Percentiles rank a stretch among this genome's conserved stretches.
Conservation (phyloP, 179 eudicot species). For the Carnegiea gigantea region DNA sequence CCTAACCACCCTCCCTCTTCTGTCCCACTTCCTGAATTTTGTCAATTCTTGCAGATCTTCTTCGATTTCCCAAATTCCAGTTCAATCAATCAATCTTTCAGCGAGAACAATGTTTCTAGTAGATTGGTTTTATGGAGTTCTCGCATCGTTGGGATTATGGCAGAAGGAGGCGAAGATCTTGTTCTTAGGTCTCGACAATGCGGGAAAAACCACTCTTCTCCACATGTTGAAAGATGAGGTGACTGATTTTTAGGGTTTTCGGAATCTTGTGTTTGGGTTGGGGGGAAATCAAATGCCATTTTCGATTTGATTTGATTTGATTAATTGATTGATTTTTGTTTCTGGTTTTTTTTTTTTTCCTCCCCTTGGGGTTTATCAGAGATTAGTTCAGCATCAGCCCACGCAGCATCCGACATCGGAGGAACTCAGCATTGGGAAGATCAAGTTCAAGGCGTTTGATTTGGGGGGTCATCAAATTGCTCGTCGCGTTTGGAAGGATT, state of each 20-base stretch:
- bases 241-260: neutral
- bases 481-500: constrained; percentile 50
- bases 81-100: neutral
- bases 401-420: constrained; percentile 48
- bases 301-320: neutral
- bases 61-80: neutral
- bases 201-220: constrained; percentile 75
- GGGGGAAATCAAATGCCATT: neutral
- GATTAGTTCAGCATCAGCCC: constrained; percentile 46
- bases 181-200: constrained; percentile 74
- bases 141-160: constrained; percentile 68
- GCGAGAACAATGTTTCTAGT: constrained; percentile 48
- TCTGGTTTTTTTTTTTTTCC: constrained; percentile 11
- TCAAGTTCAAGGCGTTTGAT: constrained; percentile 49
- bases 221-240: constrained; percentile 84
- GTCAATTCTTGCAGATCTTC: constrained; percentile 10
- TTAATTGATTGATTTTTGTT: constrained; percentile 9
- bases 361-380: constrained; percentile 22
- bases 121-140: constrained; percentile 74
- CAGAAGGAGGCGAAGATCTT: constrained; percentile 80
- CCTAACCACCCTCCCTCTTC: neutral
- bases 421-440: constrained; percentile 42
- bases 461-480: constrained; percentile 50
- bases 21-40: neutral
- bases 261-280: neutral